Evolutionary conservation across 768 basidiomycete genomes (phyloP), one percentile per base, ranked within the genome.

Genomic region (Cystobasidium ongulense): DNA sequence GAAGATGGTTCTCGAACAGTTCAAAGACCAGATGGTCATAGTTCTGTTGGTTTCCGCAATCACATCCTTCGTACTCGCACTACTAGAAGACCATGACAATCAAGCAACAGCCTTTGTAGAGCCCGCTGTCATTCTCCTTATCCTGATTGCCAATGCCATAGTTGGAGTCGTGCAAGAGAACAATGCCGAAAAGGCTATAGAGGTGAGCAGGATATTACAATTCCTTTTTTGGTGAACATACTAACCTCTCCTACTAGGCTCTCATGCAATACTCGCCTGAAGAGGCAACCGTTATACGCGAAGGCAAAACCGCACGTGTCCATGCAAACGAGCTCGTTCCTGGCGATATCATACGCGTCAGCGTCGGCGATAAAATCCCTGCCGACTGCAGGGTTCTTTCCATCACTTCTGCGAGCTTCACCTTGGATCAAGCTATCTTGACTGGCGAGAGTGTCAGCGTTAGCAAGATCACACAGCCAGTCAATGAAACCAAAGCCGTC

Each of bases 91-190:
- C 73, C 84, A 86, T 0, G 85, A 87, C 15, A 87, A 87, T 88
- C 72, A 85, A 84, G 78, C 80, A 52, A 88, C 90, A 39, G 94
- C 93, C 29, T 97, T 97, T 77, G 94, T 99, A 41, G 95, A 99
- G 81, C 95, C 95, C 4, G 78, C 88, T 1, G 95, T 98, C 76
- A 99, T 99, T 79, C 85, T 98, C 29, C 87, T 97, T 78, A 98
- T 99, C 79, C 87, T 99, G 65, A 84, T 98, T 41, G 93, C 94
- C 57, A 99, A 99, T 78, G 95, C 95, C n/a, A 85, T 91, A 25
- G 95, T 99, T 68, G 95, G 95, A 75, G 95, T 99, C 41, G 87
- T 97, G 57, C 95, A 99, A 82, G 95, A 99, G 82, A 89, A 89
- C 17, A 95, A 91, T 74, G 95, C 95, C 1, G 95, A 99, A 82